A percentile compares a stretch with the other conserved stretches of the same genome.
Evolutionary conservation across 805 yeast genomes (phyloP).

Genomic region (Lipomyces sp.): DNA sequence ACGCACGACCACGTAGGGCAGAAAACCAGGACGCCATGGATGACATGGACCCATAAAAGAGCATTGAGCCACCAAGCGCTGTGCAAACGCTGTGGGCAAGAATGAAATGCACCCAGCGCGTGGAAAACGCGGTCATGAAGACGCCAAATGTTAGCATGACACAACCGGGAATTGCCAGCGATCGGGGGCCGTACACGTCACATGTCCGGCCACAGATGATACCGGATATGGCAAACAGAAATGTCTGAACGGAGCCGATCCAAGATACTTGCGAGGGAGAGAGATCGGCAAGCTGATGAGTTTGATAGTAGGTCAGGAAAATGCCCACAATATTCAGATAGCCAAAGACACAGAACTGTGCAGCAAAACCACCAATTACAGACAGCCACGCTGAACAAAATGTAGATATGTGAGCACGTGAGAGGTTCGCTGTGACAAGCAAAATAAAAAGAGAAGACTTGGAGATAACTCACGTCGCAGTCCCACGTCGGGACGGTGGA

Average conservation of each 20-base stretch:
- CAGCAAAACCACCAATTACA: conserved; percentile 54
- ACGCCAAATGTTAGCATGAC: conserved; percentile 33
- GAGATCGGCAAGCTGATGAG: conserved; percentile 28
- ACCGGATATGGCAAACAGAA: conserved; percentile 33
- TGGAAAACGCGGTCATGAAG: conserved; percentile 41
- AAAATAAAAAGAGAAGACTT: too few relatives aligned
- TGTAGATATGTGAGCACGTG: too few relatives aligned
- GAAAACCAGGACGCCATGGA: conserved; percentile 48
- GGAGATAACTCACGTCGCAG: too few relatives aligned
- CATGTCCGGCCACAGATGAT: conserved; percentile 36
- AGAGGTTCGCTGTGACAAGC: too few relatives aligned
- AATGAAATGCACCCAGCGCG: conserved; percentile 50
- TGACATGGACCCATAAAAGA: conserved; percentile 47
- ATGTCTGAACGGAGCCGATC: conserved; percentile 39
- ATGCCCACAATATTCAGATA: conserved; percentile 37
- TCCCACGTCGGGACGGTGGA: too few relatives aligned
- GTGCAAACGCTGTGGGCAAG: conserved; percentile 52
- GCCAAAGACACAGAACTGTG: conserved; percentile 60
- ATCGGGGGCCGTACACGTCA: conserved; percentile 33
- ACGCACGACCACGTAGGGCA: conserved; percentile 45
- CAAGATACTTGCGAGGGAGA: conserved; percentile 37
- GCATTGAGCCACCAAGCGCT: conserved; percentile 46
- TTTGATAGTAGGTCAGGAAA: conserved; percentile 35
- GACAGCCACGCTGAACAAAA: conserved; percentile 60
- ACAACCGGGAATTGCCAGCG: conserved; percentile 32